phyloP scores from a whole-genome alignment of 192 early-diverging fungal genomes.

The Entomortierella parvispora region DNA sequence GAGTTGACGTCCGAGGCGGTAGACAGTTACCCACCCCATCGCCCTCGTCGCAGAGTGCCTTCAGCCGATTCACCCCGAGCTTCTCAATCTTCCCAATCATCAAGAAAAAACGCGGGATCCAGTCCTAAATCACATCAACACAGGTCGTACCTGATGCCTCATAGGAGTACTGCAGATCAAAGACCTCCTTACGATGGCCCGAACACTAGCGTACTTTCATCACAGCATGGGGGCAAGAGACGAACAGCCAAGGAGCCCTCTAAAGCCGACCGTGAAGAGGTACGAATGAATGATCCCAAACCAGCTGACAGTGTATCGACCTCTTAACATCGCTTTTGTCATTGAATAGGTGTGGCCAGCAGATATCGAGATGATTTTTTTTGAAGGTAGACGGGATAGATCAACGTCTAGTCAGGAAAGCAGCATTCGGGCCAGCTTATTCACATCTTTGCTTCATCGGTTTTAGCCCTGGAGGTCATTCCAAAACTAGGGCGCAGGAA shows the following conservation, averaged over 20 bases:
- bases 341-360: conserved; percentile 66
- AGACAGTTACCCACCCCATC: no score
- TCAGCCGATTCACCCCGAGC: neutral
- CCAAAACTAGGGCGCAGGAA: conserved; percentile 65
- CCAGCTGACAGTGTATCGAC: neutral
- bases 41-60: no score
- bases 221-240: neutral
- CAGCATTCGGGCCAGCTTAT: neutral
- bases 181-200: no score
- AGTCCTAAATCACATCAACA: neutral
- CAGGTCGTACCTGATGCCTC: neutral
- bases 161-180: no score
- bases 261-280: conserved; percentile 46
- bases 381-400: conserved; percentile 58
- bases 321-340: neutral
- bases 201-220: no score
- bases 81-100: neutral
- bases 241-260: conserved; percentile 12
- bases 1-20: no score
- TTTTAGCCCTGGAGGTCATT: conserved; percentile 57
- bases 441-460: conserved; percentile 6
- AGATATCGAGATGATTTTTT: conserved; percentile 67
- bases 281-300: neutral
- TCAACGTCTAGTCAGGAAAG: neutral
- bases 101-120: neutral